Base-by-base conservation (phyloP, 2,329 filamentous ascomycete genomes). In the Beauveria caledonica region DNA sequence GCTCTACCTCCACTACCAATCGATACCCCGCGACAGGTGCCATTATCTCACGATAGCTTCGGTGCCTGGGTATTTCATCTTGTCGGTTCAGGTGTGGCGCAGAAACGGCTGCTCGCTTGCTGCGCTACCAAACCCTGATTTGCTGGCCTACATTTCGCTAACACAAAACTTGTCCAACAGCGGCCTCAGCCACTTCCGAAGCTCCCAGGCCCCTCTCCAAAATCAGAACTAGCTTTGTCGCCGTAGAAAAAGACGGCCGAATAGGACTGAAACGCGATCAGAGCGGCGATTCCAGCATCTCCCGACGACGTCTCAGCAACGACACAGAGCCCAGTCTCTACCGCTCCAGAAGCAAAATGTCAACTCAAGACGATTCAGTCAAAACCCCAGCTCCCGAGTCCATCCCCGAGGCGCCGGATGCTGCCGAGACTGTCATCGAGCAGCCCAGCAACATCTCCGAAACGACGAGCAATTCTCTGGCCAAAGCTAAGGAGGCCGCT, bases 181-280 rank as follows among this genome's bases (percentile, higher is more conserved):
- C 51, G 15, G 36, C 58, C 13, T 60, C 58, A 10, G 29, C 71
- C 65, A 72, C 72, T 63, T 73, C 73, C 61, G 78, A 80, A 39
- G 84, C 82, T 19, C 82, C 84, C 36, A 79, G 87, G 67, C 88
- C 86, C 25, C 80, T 91, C 45, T 90, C 88, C 63, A 90, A 88
- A 73, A 85, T 92, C 48, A 83, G 88, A 65, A 88, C 88, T 42
- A 89, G 78, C 70, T 92, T 92, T 70, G 82, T 92, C 57, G 83
- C 87, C 19, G 81, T 92, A 50, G 87, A 91, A 69, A 84, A 84
- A 63, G 81, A 84, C 72, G 82, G 83, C 58, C 76, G 79, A 49
- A 74, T 85, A 65, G 82, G 82, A 50, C 71, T 85, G 33, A 77
- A 75, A 67, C 67, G 73, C 68, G 71, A 75, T 39, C 66, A 67